phyloP scores from a whole-genome alignment of 805 yeast genomes.

The Candida oleophila region DNA sequence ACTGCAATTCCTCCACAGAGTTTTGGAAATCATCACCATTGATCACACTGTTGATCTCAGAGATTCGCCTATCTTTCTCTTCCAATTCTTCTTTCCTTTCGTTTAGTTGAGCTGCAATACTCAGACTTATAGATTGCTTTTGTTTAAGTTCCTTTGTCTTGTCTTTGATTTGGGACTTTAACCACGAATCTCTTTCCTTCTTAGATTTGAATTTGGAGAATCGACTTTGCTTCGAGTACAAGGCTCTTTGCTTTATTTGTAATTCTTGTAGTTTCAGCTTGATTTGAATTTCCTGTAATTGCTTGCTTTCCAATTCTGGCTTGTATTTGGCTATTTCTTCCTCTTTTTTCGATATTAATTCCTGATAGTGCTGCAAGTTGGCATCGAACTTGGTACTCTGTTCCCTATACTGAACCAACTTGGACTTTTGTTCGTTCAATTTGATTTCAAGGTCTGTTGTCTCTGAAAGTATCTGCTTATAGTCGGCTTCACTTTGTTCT shows the following conservation, averaged over 20 bases:
- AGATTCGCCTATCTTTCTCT: slow-evolving; percentile 13
- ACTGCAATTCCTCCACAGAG: slow-evolving; percentile 26
- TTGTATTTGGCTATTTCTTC: slow-evolving; percentile 29
- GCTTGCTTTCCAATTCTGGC: slow-evolving; percentile 43
- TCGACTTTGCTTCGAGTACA: slow-evolving; percentile 73
- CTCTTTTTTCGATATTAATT: slow-evolving; percentile 36
- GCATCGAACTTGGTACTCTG: slow-evolving; percentile 25
- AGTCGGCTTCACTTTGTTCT: slow-evolving; percentile 50
- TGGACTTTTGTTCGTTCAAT: slow-evolving; percentile 42
- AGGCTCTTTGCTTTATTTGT: slow-evolving; percentile 52
- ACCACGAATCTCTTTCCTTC: slow-evolving; percentile 67
- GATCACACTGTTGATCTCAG: slow-evolving; percentile 12
- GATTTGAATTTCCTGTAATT: slow-evolving; percentile 37
- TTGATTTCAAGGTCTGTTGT: slow-evolving; percentile 46
- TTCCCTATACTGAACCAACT: background rate
- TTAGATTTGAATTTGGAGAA: slow-evolving; percentile 55
- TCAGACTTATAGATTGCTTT: slow-evolving; percentile 22
- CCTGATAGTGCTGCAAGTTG: slow-evolving; percentile 18
- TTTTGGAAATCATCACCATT: slow-evolving; percentile 5
- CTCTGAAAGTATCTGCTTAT: slow-evolving; percentile 46
- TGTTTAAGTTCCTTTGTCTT: slow-evolving; percentile 27
- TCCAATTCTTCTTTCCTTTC: slow-evolving; percentile 23
- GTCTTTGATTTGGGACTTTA: slow-evolving; percentile 48
- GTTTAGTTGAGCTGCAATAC: slow-evolving; percentile 19
- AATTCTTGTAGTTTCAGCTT: slow-evolving; percentile 40